Conservation (phyloP, 208 protist genomes). For the Leishmania braziliensis region DNA sequence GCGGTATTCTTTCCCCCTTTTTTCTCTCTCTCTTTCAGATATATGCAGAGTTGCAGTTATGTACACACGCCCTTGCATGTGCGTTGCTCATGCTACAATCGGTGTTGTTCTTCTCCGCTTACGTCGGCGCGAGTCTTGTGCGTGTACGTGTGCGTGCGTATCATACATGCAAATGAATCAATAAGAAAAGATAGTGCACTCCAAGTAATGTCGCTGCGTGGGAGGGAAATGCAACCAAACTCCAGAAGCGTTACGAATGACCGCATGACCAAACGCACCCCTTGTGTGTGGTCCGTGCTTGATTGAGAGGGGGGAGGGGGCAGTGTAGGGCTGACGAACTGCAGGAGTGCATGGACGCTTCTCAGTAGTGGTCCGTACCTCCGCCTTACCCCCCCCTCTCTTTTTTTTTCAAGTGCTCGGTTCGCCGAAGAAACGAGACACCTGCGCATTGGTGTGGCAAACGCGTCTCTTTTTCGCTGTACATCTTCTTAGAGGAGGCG, state of each 20-base stretch:
- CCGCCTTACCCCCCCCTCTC: not conserved
- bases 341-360: not conserved
- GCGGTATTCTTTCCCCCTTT: not conserved
- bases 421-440: not conserved
- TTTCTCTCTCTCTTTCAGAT: not conserved
- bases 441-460: not conserved
- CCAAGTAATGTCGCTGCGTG: not conserved
- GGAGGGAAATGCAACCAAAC: not conserved
- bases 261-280: not conserved
- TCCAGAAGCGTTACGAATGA: not conserved
- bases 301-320: not conserved
- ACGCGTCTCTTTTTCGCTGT: not conserved
- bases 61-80: not conserved
- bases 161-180: not conserved
- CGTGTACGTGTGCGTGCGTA: not conserved
- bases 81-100: not conserved
- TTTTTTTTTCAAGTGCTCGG: not conserved
- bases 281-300: not conserved
- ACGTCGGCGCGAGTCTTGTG: not conserved
- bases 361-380: not conserved
- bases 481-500: not conserved
- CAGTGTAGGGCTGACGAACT: not conserved
- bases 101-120: not conserved
- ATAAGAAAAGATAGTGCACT: not conserved
- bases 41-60: not conserved